Percentiles rank a stretch among this genome's conserved stretches.
Evolutionary conservation across 495 filamentous ascomycete genomes (phyloP).

Genomic region (Lepraria neglecta): DNA sequence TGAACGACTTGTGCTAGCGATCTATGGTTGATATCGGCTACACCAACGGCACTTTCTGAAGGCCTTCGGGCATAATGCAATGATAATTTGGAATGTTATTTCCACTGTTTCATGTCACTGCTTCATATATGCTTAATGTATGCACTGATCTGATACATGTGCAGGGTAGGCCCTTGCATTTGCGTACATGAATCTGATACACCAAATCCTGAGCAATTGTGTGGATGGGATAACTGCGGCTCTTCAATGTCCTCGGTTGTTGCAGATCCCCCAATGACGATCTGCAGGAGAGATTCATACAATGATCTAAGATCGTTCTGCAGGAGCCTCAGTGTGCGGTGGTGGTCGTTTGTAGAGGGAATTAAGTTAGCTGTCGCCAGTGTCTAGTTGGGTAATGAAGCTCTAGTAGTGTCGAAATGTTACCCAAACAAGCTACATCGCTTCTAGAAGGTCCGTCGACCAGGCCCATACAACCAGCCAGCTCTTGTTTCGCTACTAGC

Average conservation of each 20-base stretch:
- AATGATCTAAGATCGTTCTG: background rate
- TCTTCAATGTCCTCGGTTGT: background rate
- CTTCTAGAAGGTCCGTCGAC: slow-evolving; percentile 1
- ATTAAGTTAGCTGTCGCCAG: background rate
- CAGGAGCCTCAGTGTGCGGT: background rate
- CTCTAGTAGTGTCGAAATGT: background rate
- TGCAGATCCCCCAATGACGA: background rate
- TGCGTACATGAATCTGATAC: too few species aligned
- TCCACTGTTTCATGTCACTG: too few species aligned
- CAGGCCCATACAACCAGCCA: background rate
- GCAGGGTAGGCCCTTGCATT: too few species aligned
- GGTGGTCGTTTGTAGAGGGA: background rate
- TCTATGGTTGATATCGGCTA: too few species aligned
- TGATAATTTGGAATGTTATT: too few species aligned
- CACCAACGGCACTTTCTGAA: too few species aligned
- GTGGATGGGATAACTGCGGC: slow-evolving; percentile 6
- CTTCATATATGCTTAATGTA: too few species aligned
- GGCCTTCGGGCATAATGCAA: too few species aligned
- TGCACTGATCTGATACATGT: too few species aligned
- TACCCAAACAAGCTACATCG: background rate
- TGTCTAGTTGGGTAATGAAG: background rate
- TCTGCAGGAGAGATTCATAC: background rate
- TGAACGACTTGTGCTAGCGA: too few species aligned
- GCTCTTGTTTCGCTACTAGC: background rate
- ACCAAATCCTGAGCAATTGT: background rate